phyloP scores from a whole-genome alignment of 176 grass and related monocot genomes.

The Avena eriantha region DNA sequence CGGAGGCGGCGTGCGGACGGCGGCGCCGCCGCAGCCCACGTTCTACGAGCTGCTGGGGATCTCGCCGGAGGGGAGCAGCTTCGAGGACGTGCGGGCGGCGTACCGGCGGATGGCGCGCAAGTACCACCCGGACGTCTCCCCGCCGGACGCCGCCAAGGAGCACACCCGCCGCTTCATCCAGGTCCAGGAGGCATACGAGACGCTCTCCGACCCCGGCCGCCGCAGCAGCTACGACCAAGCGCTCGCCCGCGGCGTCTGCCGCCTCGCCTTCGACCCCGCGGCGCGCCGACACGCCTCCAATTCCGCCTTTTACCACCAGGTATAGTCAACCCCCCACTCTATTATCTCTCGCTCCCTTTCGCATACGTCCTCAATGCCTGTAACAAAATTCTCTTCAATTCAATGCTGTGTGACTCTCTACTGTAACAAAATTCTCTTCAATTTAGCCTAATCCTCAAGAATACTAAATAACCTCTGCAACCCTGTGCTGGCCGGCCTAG shows the following conservation, averaged over 20 bases:
- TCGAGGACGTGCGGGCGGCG: constrained; percentile 73
- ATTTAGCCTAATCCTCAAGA: not conserved
- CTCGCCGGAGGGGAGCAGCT: constrained; percentile 53
- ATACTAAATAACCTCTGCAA: not conserved
- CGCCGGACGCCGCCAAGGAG: constrained; percentile 63
- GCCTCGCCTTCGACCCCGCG: constrained; percentile 53
- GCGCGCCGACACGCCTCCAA: constrained; percentile 33
- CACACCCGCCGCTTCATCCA: constrained; percentile 81
- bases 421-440: no score
- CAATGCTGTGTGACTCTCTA: no score
- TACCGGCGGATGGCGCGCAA: constrained; percentile 75
- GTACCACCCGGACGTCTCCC: constrained; percentile 94
- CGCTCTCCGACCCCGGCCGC: constrained; percentile 78
- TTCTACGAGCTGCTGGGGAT: constrained; percentile 85
- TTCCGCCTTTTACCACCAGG: constrained; percentile 47
- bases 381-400: no score
- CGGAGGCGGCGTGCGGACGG: constrained; percentile 42
- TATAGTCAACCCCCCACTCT: not conserved
- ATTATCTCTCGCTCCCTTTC: no score
- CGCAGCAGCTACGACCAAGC: constrained; percentile 69
- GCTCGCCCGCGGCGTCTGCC: constrained; percentile 55
- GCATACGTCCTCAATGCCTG: no score
- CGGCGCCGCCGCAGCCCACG: constrained; percentile 35
- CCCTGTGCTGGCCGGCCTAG: not conserved
- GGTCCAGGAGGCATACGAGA: constrained; percentile 91